phyloP scores from a whole-genome alignment of 768 basidiomycete species.

The Lactifluus subvellereus region DNA sequence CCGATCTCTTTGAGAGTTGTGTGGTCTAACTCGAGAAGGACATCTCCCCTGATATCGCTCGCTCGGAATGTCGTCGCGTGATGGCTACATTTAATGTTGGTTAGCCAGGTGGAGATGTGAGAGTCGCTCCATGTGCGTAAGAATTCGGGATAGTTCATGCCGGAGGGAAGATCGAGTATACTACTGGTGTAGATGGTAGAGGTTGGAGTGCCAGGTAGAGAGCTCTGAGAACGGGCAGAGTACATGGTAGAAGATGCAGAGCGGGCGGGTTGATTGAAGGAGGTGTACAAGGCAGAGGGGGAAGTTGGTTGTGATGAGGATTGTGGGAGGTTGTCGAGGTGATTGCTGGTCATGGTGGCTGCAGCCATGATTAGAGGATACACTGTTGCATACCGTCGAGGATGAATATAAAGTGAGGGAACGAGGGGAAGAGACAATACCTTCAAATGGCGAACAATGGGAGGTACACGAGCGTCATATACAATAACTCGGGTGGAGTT shows the following conservation, averaged over 20 bases:
- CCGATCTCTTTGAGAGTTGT: constrained; percentile 85
- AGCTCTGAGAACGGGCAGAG: constrained; percentile 38
- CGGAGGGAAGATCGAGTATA: constrained; percentile 52
- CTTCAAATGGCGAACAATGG: background rate
- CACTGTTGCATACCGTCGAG: background rate
- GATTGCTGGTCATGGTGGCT: constrained; percentile 27
- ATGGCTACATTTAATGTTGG: constrained; percentile 64
- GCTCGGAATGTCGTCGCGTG: constrained; percentile 66
- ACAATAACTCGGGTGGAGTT: background rate
- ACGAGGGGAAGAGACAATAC: background rate
- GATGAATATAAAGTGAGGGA: background rate
- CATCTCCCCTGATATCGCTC: constrained; percentile 90
- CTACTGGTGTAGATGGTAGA: constrained; percentile 25
- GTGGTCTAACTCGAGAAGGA: constrained; percentile 89
- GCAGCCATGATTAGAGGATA: constrained; percentile 19
- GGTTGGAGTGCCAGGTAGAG: constrained; percentile 41
- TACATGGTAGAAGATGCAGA: constrained; percentile 34
- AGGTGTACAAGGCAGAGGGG: constrained; percentile 35
- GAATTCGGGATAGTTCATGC: constrained; percentile 55
- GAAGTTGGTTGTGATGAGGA: constrained; percentile 35
- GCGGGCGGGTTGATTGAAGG: constrained; percentile 32
- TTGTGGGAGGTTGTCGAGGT: constrained; percentile 35
- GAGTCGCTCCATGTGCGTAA: constrained; percentile 66
- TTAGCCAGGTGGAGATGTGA: constrained; percentile 73
- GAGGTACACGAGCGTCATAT: background rate